phyloP scores from a whole-genome alignment of 1,284 basidiomycete species.

The Ceratobasidium sp. region DNA sequence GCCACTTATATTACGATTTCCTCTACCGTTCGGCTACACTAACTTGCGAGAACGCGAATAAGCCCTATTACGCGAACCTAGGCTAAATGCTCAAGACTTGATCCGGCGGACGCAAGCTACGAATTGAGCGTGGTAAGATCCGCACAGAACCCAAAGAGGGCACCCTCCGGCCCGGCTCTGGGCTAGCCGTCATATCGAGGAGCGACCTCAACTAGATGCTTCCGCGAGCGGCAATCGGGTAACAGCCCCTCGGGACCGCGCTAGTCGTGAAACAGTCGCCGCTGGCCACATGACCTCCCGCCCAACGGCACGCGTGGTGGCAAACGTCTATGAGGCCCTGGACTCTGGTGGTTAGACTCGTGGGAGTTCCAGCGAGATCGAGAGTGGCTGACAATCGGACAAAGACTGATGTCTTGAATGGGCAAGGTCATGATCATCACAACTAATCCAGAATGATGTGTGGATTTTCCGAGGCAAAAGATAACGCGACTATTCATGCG shows the following conservation, averaged over 20 bases:
- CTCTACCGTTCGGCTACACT: conserved; percentile 23
- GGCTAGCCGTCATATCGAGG: background rate
- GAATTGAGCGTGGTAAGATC: conserved; percentile 34
- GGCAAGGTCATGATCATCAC: background rate
- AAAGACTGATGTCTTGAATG: background rate
- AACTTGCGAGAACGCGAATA: conserved; percentile 9
- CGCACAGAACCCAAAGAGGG: conserved; percentile 7
- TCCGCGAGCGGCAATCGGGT: conserved; percentile 14
- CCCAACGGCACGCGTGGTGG: background rate
- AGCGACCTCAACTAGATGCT: conserved; percentile 5
- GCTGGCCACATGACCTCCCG: conserved; percentile 31
- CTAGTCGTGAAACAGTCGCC: conserved; percentile 25
- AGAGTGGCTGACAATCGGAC: conserved; percentile 13
- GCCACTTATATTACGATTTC: conserved; percentile 33
- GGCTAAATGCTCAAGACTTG: conserved; percentile 24
- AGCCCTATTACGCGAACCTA: conserved; percentile 13
- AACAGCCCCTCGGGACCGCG: background rate
- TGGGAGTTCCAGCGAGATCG: conserved; percentile 9
- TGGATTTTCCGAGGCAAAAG: background rate
- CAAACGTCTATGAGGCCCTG: background rate
- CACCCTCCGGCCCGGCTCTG: conserved; percentile 23
- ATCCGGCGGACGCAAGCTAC: conserved; percentile 19
- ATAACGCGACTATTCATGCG: background rate
- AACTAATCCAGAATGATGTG: conserved; percentile 10
- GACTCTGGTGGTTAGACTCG: conserved; percentile 8